Evolutionary conservation across 192 early-diverging fungal genomes (phyloP), one percentile per base, ranked within the genome.

Genomic region (Lobulomyces angularis): DNA sequence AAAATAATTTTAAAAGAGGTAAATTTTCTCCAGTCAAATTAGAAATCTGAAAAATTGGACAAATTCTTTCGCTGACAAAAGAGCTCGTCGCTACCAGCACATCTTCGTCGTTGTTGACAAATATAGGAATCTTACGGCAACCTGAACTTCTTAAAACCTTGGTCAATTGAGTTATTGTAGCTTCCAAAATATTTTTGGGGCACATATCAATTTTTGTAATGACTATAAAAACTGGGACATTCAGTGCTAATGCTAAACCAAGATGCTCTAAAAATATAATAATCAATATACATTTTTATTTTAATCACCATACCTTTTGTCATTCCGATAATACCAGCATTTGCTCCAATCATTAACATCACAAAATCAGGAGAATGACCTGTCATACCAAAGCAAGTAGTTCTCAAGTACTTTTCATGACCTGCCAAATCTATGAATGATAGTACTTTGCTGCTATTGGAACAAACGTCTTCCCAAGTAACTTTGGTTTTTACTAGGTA

Each of bases 131-230:
- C 51, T 94, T 94, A 23, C 86, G 81, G 54, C 88, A 90, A 2
- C 88, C 87, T 21, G 81, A 76, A 56, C 76, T 80, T 58, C 87
- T 86, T 46, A 94, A 49, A 21, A 94, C 77, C 53, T 83, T 79
- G 23, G 65, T 71, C 37, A 94, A 48, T 56, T 91, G 82, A 46
- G 77, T 82, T 19, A 94, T 64, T 8, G 88, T 94, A 34, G 65
- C 58, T 32, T 83, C 85, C 33, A 91, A 64, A 4, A 94, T 75
- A 47, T 84, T 80, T 0, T 71, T 53, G 28, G 90, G 90, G 41
- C 85, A 88, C 82, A 88, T 88, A 50, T 91, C 88, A 64, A 87
- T 87, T 51, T 91, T 95, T 27, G 87, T 90, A 17, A 95, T 63
- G 3, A 79, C 74, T 8, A 91, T 77, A 52, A 83, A 83, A 1